Percentiles rank a stretch among this genome's conserved stretches.
Evolutionary conservation across 768 basidiomycete genomes (phyloP).

Genomic region (Pulveroboletus sp.): DNA sequence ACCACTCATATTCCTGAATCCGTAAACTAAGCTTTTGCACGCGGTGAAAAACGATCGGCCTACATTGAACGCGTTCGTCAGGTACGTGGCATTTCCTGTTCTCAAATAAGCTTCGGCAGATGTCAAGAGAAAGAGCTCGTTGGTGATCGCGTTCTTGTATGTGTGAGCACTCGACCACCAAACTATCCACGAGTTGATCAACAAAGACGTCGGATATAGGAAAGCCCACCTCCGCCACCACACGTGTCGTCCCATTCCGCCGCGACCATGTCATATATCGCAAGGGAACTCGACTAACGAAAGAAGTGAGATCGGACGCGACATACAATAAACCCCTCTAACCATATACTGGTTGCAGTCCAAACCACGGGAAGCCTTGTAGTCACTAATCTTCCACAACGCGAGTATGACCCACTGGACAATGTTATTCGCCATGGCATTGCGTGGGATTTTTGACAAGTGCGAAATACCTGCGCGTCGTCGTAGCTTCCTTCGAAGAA

Average conservation of each 20-base stretch:
- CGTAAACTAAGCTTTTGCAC: not conserved
- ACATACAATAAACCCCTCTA: constrained; percentile 6
- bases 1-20: constrained; percentile 26
- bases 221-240: constrained; percentile 46
- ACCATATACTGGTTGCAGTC: constrained; percentile 21
- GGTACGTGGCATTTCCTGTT: constrained; percentile 37
- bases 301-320: constrained; percentile 26
- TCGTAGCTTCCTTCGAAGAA: constrained; percentile 50
- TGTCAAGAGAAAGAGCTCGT: constrained; percentile 51
- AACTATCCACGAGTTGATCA: constrained; percentile 30
- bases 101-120: constrained; percentile 47
- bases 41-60: not conserved
- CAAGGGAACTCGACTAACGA: constrained; percentile 43
- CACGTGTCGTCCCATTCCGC: constrained; percentile 50
- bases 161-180: constrained; percentile 56
- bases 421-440: not conserved
- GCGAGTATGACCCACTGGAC: constrained; percentile 55
- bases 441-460: not conserved
- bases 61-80: constrained; percentile 49
- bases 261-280: constrained; percentile 51
- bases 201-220: not conserved
- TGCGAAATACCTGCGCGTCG: constrained; percentile 44
- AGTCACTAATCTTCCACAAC: constrained; percentile 58
- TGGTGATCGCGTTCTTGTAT: constrained; percentile 64
- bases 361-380: constrained; percentile 41